These are phyloP conservation scores for Nannochloris sp. DNA, from an alignment of 139 green algal genomes.

Conservation along the genomic window DNA sequence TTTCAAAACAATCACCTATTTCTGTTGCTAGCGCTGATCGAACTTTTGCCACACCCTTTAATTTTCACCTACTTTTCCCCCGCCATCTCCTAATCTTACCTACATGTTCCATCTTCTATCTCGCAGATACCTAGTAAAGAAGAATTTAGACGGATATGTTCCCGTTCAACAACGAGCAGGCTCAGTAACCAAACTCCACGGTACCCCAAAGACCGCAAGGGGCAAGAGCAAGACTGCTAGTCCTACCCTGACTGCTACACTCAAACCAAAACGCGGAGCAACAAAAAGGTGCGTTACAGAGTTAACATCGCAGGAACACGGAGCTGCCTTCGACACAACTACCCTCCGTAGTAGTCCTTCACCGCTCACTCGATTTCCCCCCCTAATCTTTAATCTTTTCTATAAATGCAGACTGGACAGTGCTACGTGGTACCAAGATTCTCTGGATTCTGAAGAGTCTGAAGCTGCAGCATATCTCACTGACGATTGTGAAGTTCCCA, in stretches of 20 bases:
- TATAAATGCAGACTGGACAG: neutral
- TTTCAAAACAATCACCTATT: too few relatives aligned
- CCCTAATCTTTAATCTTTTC: neutral
- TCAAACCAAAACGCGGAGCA: neutral
- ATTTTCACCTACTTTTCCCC: neutral
- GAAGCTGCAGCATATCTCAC: neutral
- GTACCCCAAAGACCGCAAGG: neutral
- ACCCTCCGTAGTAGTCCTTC: too few relatives aligned
- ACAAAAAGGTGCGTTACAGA: neutral
- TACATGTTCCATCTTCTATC: neutral
- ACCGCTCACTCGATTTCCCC: too few relatives aligned
- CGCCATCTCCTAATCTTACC: neutral
- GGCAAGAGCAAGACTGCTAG: neutral
- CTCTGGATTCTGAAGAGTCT: neutral
- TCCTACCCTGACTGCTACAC: neutral
- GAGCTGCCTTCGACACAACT: neutral
- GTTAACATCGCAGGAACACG: neutral
- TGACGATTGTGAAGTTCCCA: slow-evolving; percentile 2
- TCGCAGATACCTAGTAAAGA: slow-evolving; percentile 42
- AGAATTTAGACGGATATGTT: slow-evolving; percentile 26
- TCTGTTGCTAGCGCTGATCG: too few relatives aligned
- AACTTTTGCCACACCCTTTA: too few relatives aligned
- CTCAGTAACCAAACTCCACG: too few relatives aligned
- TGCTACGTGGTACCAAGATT: neutral
- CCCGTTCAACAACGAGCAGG: slow-evolving; percentile 12